A percentile compares a stretch with the other conserved stretches of the same genome.
phyloP scores from a whole-genome alignment of 495 filamentous ascomycete species.

The Terfezia boudieri region DNA sequence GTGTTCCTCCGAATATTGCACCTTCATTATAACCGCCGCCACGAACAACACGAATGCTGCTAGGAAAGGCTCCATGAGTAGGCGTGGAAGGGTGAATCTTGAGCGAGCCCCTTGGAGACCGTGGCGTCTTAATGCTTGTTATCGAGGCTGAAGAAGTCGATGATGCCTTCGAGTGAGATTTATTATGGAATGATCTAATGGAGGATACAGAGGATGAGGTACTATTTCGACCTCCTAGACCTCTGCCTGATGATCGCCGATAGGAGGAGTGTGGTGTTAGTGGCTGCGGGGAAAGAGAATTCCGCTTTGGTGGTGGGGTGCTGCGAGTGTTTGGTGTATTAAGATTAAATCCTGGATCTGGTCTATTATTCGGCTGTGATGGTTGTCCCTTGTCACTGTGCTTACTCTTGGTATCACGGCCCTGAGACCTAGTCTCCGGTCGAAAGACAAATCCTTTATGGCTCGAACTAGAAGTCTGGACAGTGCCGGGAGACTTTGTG shows the following conservation, averaged over 20 bases:
- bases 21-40: slow-evolving; percentile 26
- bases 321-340: slow-evolving; percentile 27
- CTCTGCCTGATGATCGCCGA: slow-evolving; percentile 44
- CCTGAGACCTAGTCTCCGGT: slow-evolving; percentile 7
- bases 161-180: slow-evolving; percentile 80
- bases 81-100: slow-evolving; percentile 90
- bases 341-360: slow-evolving; percentile 28
- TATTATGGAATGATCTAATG: slow-evolving; percentile 77
- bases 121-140: slow-evolving; percentile 39
- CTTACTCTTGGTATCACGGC: slow-evolving; percentile 18
- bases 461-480: neutral
- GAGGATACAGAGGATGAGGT: slow-evolving; percentile 91
- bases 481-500: neutral
- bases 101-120: slow-evolving; percentile 68
- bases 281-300: slow-evolving; percentile 73
- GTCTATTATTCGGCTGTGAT: slow-evolving; percentile 25
- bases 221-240: slow-evolving; percentile 76
- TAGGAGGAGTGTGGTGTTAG: slow-evolving; percentile 72
- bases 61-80: slow-evolving; percentile 27
- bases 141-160: slow-evolving; percentile 66
- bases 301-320: slow-evolving; percentile 33
- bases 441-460: neutral
- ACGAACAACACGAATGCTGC: slow-evolving; percentile 63
- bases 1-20: slow-evolving; percentile 35
- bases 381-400: slow-evolving; percentile 22